Evolutionary conservation across 441 rosid genomes (phyloP).

Genomic region (Erodium texanum): DNA sequence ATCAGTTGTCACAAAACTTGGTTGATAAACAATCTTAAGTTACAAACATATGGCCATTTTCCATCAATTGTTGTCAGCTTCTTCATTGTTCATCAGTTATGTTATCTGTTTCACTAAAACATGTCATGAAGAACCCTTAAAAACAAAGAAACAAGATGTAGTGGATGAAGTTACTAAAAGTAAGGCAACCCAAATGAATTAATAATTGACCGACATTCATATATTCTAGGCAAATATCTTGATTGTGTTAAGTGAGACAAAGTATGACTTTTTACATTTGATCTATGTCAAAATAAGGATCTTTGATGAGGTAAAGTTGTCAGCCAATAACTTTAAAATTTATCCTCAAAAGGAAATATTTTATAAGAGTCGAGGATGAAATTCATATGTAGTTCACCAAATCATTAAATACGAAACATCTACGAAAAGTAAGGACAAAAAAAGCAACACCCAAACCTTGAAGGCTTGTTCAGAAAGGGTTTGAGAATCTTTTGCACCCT

Average conservation of each 20-base stretch:
- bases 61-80: neutral
- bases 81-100: neutral
- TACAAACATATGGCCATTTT: neutral
- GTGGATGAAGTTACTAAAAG: neutral
- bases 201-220: neutral
- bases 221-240: neutral
- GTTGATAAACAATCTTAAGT: neutral
- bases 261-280: neutral
- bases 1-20: neutral
- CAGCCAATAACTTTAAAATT: neutral
- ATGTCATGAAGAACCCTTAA: neutral
- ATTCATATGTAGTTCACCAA: neutral
- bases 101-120: neutral
- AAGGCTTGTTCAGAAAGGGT: conserved; percentile 14
- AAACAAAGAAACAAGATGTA: neutral
- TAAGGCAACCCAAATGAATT: neutral
- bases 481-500: conserved; percentile 22
- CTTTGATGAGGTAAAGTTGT: neutral
- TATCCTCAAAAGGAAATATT: neutral
- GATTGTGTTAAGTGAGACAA: neutral
- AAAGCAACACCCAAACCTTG: conserved; percentile 14
- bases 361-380: neutral
- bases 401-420: neutral
- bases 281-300: neutral
- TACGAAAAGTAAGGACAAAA: neutral